Evolutionary conservation across 495 filamentous ascomycete species (phyloP), one percentile per base, ranked within the genome.

Genomic region (Penicillium simplicissimum): DNA sequence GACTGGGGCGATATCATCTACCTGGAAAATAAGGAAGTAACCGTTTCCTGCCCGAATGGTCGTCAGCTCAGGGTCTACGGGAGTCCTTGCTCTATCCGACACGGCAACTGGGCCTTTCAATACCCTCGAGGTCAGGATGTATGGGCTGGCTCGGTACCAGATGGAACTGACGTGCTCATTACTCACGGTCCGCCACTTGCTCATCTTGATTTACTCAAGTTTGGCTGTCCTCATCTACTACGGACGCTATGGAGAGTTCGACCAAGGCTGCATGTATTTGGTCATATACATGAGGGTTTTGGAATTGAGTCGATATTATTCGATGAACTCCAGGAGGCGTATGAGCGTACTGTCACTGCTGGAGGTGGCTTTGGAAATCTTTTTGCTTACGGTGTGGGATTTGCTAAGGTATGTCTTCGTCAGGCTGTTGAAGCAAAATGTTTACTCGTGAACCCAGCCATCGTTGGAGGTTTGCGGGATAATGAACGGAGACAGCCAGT

Each of bases 211-310:
- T 66, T 83, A 9, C 59, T 65, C 3, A 76, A 70, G 1, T 69
- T 86, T 36, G 91, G 90, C 14, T 91, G 88, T 64, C 74, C 82
- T 58, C 74, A 79, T 42, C 79, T 94, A 8, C 76, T 90, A 5
- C 70, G 75, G 17, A 86, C 88, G 25, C 65, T 90, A 21, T 90
- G 88, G 87, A 76, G 81, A 8, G 83, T 89, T 47, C 82, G 80
- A 63, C 89, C 90, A 19, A 76, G 75, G 28, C 72, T 93, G 37
- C 90, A 92, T 74, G 79, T 93, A 47, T 93, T 91, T 72, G 90
- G 90, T 4, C 90, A 94, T 72, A 74, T 91, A 7, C 91, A 94
- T 72, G 85, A 78, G 59, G 85, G 82, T n/a, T 72, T 82, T 57
- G 87, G 87, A 3, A 64, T 54, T 7, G 65, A 71, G 0, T 71